Conservation (phyloP, 345 rosid genomes). For the Firmiana major region DNA sequence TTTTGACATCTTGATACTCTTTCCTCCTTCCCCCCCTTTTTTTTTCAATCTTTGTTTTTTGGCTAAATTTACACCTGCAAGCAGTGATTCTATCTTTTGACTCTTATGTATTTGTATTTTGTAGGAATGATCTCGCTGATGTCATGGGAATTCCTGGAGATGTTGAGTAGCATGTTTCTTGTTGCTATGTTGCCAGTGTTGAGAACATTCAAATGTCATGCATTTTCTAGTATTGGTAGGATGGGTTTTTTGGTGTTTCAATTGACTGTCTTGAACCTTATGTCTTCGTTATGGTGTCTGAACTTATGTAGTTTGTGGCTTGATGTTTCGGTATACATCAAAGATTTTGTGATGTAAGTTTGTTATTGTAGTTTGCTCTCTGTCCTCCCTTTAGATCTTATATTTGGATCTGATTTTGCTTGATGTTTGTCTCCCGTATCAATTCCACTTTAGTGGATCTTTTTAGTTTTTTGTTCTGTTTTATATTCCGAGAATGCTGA, state of each 20-base stretch:
- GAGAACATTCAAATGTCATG: constrained; percentile 21
- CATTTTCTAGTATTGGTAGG: constrained; percentile 38
- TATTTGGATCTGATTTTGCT: background rate
- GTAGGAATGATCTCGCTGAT: constrained; percentile 51
- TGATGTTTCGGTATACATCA: constrained; percentile 6
- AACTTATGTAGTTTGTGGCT: constrained; percentile 15
- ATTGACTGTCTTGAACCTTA: constrained; percentile 29
- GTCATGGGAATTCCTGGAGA: constrained; percentile 19
- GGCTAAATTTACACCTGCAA: background rate
- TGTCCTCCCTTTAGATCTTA: background rate
- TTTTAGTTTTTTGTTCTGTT: background rate
- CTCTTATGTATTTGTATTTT: constrained; percentile 13
- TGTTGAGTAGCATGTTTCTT: constrained; percentile 21
- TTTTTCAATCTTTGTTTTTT: background rate
- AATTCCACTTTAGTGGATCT: background rate
- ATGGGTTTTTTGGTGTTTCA: constrained; percentile 25
- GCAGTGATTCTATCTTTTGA: constrained; percentile 14
- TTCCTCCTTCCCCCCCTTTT: background rate
- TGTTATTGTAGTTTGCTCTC: background rate
- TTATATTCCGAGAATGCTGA: constrained; percentile 16
- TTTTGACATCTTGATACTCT: background rate
- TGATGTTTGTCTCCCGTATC: background rate
- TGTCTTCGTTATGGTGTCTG: constrained; percentile 19
- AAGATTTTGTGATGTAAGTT: constrained; percentile 20
- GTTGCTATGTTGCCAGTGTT: constrained; percentile 23